Evolutionary conservation across 331 rosid genomes (phyloP), one percentile per base, ranked within the genome.

Genomic region (Stylosanthes scabra): DNA sequence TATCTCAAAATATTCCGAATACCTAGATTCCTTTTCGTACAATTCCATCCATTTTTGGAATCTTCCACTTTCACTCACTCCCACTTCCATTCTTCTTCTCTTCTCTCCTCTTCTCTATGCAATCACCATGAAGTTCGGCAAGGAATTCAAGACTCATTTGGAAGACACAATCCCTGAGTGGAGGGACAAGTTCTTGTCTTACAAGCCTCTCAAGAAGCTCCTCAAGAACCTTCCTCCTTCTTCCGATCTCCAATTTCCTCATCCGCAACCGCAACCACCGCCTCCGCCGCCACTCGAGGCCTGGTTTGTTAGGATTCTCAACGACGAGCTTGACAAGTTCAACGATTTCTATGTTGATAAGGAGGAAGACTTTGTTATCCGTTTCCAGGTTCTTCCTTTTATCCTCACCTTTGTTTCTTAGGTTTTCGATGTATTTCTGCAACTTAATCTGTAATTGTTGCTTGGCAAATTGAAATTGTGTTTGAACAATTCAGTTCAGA

Each of bases 151-250:
- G 73, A 90, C 82, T 79, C 97, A 95, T 80, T 55, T 95, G 54
- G 99, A 95, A 59, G 93, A 90, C 52, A 95, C 99, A 34, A 88
- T 95, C 28, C 99, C 99, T 0, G 98, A 86, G 76, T 95, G 99
- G 99, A 92, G 99, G 71, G 99, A 94, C 87, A 94, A 94, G 74
- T 94, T 94, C 68, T 89, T 94, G 37, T 87, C 97, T 70, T 94
- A 94, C 88, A 94, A 94, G 50, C 92, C 91, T 20, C 79, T 94
- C 74, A 94, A 94, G 88, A 91, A 91, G 80, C 85, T 91, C 57
- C 83, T 91, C 67, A 94, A 94, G 52, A 84, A 79, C 46, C 25
- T 73, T 50, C 80, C 76, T 27, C 10, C 63, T 9, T 83, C 88
- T 20, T 4, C 39, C 25, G 25, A 67, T 12, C 65, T 34, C 13